Evolutionary conservation across 2,329 filamentous ascomycete species (phyloP).

Genomic region (Colletotrichum agaves): DNA sequence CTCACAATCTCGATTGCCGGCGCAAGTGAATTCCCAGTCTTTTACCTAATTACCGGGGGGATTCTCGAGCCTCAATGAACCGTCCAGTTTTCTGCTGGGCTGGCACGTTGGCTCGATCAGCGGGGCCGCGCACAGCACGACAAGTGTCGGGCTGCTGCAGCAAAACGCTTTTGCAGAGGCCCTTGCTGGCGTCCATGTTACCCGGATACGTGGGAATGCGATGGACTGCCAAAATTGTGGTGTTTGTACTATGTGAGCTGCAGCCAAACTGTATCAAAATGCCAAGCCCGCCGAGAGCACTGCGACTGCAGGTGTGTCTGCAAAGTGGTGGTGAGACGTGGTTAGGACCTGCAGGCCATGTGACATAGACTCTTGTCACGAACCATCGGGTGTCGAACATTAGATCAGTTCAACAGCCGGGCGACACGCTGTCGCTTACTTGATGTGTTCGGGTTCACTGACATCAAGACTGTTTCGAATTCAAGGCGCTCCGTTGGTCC

Average conservation of each 20-base stretch:
- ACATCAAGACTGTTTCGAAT: slow-evolving; percentile 7
- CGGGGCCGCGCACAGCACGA: slow-evolving; percentile 14
- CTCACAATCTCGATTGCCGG: slow-evolving; percentile 33
- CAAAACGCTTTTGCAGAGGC: slow-evolving; percentile 20
- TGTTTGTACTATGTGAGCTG: slow-evolving; percentile 1
- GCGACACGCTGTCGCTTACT: not conserved
- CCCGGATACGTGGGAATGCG: slow-evolving; percentile 25
- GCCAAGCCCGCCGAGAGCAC: slow-evolving; percentile 33
- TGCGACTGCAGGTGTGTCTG: not conserved
- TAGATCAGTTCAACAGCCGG: not conserved
- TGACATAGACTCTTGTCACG: not conserved
- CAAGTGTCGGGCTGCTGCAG: slow-evolving; percentile 20
- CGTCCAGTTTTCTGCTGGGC: slow-evolving; percentile 4
- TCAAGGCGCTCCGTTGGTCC: not conserved
- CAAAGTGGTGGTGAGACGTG: slow-evolving; percentile 21
- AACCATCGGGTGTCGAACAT: not conserved
- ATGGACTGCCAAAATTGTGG: slow-evolving; percentile 17
- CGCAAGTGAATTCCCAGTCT: not conserved
- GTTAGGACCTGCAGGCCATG: slow-evolving; percentile 21
- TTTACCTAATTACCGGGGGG: not conserved
- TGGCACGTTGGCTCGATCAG: slow-evolving; percentile 28
- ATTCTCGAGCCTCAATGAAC: not conserved
- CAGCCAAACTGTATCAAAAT: slow-evolving; percentile 28
- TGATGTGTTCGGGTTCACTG: slow-evolving; percentile 11
- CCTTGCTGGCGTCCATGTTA: slow-evolving; percentile 6